Evolutionary conservation across 2,329 filamentous ascomycete species (phyloP), one percentile per base, ranked within the genome.

Genomic region (Trichothecium roseum): DNA sequence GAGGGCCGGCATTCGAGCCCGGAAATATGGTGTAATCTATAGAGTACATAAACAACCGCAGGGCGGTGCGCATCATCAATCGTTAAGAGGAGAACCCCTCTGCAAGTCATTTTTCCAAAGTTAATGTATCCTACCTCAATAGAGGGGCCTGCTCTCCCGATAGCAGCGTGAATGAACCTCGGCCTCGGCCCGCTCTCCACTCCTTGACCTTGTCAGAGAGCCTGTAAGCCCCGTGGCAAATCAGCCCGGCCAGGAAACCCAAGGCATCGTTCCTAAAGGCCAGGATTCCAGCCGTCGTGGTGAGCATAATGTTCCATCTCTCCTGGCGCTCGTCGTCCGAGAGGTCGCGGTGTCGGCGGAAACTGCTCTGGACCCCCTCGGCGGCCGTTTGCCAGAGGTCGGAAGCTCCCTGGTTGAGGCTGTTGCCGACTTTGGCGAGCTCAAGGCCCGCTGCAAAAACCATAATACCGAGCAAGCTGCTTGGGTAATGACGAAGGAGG

Each of bases 231-330:
- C 72, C 80, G 56, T 89, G 77, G 54, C 86, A 93, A 4, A 84
- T 54, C 67, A 94, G 73, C 0, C 89, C 89, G 0, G 81, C 84
- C 12, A 83, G 40, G 48, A 95, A 94, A 0, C 89, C 89, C 5
- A 94, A 73, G 0, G 81, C 87, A 57, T 94, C 88, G 51, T 95
- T 96, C 55, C 78, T 82, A 49, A 94, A 94, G 0, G 85, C 86
- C 34, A 96, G 58, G 36, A 94, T 70, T 3, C 81, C 73, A 0
- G 84, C 87, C 8, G 85, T 77, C 0, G 89, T 96, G 42, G 88
- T 80, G 39, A 94, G 68, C 87, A 95, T 93, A 1, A 94, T 80
- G 16, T 78, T 84, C 83, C 85, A 94, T 38, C 87, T 69, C 54
- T 85, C 76, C 37, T 71, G 72, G 31, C 78, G 71, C 57, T 91